Evolutionary conservation across 2,329 filamentous ascomycete species (phyloP), one percentile per base, ranked within the genome.

Genomic region (Neoarthrinium moseri): DNA sequence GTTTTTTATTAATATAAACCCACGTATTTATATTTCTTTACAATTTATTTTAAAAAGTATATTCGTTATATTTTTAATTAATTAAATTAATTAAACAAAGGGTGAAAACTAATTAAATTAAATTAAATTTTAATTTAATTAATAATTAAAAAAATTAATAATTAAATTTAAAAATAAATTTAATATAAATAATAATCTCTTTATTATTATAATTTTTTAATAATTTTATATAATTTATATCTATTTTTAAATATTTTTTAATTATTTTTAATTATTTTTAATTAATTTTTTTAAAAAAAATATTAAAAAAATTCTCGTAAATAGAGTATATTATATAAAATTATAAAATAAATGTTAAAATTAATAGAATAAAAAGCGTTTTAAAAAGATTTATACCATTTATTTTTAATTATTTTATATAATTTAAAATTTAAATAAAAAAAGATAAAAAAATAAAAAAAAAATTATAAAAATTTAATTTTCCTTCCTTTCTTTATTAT

Each of bases 211-310:
- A 29, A 29, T 8, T n/a, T n/a, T 29, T 29, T 29, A 40, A 27
- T 40, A 27, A 40, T 6, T 39, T 6, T 26, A 26, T 15, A 17
- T 39, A n/a, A 37, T 24, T 21, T 22, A 23, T 21, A 22, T 39
- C 15, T 21, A 26, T 21, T 27, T 26, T 21, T 29, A 11, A 18
- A 27, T 33, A 42, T 23, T 32, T 42, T 42, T 42, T 42, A 24
- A 42, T 42, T 17, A 42, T 12, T 42, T 23, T 42, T 42, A 17
- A 23, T 42, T 42, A 42, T 15, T 15, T 22, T 32, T 42, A 32
- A 42, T 2, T 5, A 42, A 42, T 42, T 32, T 17, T 8, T 33
- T 33, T 6, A 20, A 21, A 17, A 33, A 42, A n/a, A 42, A 30
- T 23, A 38, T 38, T 20, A 22, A 6, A 42, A 2, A 5, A 21